Percentiles rank a stretch among this genome's conserved stretches.
Conservation (phyloP, 805 yeast genomes). For the Lachancea sp. region DNA sequence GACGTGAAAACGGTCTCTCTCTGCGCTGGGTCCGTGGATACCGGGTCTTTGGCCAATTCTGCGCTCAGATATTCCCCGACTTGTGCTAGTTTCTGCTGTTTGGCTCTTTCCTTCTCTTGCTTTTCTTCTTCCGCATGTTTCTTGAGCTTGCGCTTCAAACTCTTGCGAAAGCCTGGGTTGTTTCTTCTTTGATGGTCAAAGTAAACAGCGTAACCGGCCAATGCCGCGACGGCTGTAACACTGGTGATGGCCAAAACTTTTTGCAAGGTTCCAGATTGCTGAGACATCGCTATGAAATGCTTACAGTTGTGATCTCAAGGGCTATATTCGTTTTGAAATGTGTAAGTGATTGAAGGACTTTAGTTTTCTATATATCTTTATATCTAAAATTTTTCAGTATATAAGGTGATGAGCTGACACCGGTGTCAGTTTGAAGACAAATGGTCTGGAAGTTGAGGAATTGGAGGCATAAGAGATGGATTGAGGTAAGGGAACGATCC, state of each 20-base stretch:
- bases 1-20: constrained; percentile 76
- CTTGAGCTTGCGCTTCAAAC: constrained; percentile 56
- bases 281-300: constrained; percentile 15
- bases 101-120: constrained; percentile 48
- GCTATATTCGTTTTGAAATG: not conserved
- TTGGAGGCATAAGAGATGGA: too few species aligned
- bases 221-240: constrained; percentile 45
- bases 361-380: not conserved
- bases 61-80: constrained; percentile 56
- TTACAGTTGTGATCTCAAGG: not conserved
- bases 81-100: constrained; percentile 52
- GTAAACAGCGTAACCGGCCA: constrained; percentile 72
- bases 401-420: not conserved
- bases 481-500: too few species aligned
- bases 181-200: constrained; percentile 90
- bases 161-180: constrained; percentile 73
- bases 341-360: too few species aligned
- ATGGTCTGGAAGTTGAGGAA: too few species aligned
- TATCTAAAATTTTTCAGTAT: constrained; percentile 6
- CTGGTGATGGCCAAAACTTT: constrained; percentile 33
- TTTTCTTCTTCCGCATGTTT: constrained; percentile 54
- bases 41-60: constrained; percentile 65
- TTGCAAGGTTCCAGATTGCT: constrained; percentile 15
- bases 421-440: not conserved
- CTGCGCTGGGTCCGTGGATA: constrained; percentile 62